phyloP scores from a whole-genome alignment of 1,284 basidiomycete species.

The Apiotrichum laibachii region DNA sequence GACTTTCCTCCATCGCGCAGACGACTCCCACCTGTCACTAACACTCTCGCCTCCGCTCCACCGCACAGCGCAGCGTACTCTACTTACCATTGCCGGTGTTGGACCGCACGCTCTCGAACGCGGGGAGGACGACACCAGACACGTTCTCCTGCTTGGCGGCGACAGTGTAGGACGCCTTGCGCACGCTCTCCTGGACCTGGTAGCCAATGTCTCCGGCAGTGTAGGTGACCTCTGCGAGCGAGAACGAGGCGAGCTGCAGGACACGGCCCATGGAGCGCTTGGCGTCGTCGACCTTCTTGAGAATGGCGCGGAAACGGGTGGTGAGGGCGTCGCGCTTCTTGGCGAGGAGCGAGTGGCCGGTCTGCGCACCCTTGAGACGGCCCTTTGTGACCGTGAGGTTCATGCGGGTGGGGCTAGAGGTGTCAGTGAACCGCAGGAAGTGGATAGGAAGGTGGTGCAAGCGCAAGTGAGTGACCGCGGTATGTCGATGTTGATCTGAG shows the following conservation, averaged over 20 bases:
- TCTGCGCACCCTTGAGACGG: slow-evolving; percentile 93
- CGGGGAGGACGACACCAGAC: slow-evolving; percentile 92
- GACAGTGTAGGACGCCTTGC: slow-evolving; percentile 81
- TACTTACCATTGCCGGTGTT: slow-evolving; percentile 71
- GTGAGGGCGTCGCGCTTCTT: slow-evolving; percentile 97
- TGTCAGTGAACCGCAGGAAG: background rate
- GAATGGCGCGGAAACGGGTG: slow-evolving; percentile 83
- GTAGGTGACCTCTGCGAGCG: slow-evolving; percentile 96
- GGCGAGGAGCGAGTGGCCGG: slow-evolving; percentile 91
- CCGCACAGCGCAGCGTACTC: background rate
- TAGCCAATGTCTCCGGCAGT: slow-evolving; percentile 96
- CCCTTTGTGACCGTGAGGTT: slow-evolving; percentile 90
- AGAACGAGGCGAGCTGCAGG: slow-evolving; percentile 97
- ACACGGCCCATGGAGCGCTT: slow-evolving; percentile 99
- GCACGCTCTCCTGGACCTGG: slow-evolving; percentile 69
- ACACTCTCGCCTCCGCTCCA: background rate
- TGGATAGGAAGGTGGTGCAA: background rate
- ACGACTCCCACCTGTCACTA: too few relatives aligned
- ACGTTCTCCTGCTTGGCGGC: slow-evolving; percentile 98
- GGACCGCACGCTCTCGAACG: slow-evolving; percentile 81
- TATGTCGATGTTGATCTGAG: too few relatives aligned
- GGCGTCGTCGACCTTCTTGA: slow-evolving; percentile 93
- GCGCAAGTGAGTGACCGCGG: too few relatives aligned
- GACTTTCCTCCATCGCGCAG: too few relatives aligned
- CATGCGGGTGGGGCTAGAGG: slow-evolving; percentile 74